phyloP scores from a whole-genome alignment of 768 basidiomycete species.

The Coprinellus micaceus region DNA sequence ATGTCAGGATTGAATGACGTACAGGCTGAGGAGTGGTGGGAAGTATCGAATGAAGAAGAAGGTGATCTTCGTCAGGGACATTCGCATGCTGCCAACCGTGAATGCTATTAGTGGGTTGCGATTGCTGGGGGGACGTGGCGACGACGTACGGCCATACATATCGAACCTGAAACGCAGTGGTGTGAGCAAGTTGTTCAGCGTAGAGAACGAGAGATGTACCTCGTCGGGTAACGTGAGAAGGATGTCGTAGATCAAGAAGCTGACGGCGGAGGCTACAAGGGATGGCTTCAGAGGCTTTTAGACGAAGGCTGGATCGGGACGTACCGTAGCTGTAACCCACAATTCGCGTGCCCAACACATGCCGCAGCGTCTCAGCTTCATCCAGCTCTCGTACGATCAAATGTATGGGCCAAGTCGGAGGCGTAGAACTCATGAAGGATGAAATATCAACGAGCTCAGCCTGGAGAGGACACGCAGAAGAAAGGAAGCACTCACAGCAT shows the following conservation, averaged over 20 bases:
- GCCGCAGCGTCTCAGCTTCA: background rate
- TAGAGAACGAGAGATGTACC: conserved; percentile 17
- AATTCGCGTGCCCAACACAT: background rate
- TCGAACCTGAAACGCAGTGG: conserved; percentile 25
- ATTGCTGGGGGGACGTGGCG: background rate
- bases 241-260: conserved; percentile 41
- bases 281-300: background rate
- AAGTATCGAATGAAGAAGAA: conserved; percentile 38
- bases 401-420: too few species aligned
- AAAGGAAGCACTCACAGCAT: too few species aligned
- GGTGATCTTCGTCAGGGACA: conserved; percentile 32
- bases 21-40: conserved; percentile 35
- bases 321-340: background rate
- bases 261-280: conserved; percentile 30
- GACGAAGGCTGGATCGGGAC: background rate
- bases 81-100: conserved; percentile 11
- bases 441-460: too few species aligned
- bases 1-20: conserved; percentile 6
- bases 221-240: conserved; percentile 38
- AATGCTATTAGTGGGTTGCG: background rate
- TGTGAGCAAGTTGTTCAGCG: background rate
- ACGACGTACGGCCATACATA: conserved; percentile 39
- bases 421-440: too few species aligned
- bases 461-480: too few species aligned
- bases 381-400: too few species aligned